A percentile compares a stretch with the other conserved stretches of the same genome.
These are phyloP conservation scores for Penicillium maclennaniae DNA, from an alignment of 495 filamentous ascomycete genomes.

Conservation along the genomic window DNA sequence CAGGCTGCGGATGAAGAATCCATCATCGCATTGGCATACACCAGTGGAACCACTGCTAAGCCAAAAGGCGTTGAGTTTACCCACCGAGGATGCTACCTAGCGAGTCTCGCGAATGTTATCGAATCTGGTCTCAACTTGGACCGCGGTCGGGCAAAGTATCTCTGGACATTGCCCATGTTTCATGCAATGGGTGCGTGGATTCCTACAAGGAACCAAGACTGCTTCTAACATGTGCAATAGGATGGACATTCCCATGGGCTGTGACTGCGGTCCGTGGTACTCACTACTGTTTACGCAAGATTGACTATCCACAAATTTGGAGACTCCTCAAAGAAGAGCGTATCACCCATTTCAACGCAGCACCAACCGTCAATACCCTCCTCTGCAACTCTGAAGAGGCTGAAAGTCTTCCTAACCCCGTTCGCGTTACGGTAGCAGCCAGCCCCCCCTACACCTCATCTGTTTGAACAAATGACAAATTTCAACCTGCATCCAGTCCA, in stretches of 20 bases:
- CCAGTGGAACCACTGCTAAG: conserved; percentile 84
- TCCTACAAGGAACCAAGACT: background rate
- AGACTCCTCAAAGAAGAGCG: conserved; percentile 72
- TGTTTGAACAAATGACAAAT: conserved; percentile 88
- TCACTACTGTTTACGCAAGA: conserved; percentile 90
- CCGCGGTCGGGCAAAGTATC: conserved; percentile 66
- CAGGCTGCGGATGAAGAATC: conserved; percentile 72
- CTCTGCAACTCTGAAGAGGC: conserved; percentile 76
- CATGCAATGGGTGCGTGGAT: conserved; percentile 69
- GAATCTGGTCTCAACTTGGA: conserved; percentile 79
- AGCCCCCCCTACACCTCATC: conserved; percentile 77
- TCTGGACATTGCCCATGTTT: conserved; percentile 96
- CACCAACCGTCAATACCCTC: conserved; percentile 93
- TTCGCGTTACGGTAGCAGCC: conserved; percentile 89
- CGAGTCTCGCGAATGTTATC: conserved; percentile 77
- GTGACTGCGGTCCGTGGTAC: conserved; percentile 89
- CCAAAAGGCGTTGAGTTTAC: conserved; percentile 96
- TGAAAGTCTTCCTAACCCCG: conserved; percentile 59
- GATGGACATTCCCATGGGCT: conserved; percentile 84
- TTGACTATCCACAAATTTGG: conserved; percentile 95
- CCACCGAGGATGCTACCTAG: conserved; percentile 82
- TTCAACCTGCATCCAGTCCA: conserved; percentile 90
- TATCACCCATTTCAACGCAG: conserved; percentile 93
- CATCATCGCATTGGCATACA: conserved; percentile 83
- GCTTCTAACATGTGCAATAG: conserved; percentile 14